Conservation (phyloP, 2,329 filamentous ascomycete genomes). For the Claviceps africana region DNA sequence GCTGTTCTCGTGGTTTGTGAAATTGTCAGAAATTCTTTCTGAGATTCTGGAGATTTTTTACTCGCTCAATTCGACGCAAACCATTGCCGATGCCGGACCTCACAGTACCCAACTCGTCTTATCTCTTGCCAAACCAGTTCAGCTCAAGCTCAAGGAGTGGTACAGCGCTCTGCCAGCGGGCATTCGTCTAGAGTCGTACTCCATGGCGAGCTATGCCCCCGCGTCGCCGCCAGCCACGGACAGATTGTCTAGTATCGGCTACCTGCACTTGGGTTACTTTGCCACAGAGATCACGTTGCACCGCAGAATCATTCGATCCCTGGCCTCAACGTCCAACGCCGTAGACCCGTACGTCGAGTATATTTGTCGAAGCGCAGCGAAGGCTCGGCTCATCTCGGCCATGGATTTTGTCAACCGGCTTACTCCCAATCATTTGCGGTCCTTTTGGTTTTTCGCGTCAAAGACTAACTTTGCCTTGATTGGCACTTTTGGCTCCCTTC, state of each 20-base stretch:
- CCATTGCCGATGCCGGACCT: constrained; percentile 48
- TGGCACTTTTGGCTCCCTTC: constrained; percentile 78
- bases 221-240: constrained; percentile 19
- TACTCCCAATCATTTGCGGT: constrained; percentile 69
- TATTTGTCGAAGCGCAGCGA: constrained; percentile 86
- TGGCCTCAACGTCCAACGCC: constrained; percentile 30
- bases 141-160: constrained; percentile 73
- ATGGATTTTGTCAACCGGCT: constrained; percentile 97
- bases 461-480: constrained; percentile 90
- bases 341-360: constrained; percentile 73
- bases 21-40: constrained; percentile 59
- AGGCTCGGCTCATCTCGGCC: constrained; percentile 83
- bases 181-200: constrained; percentile 51
- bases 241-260: constrained; percentile 50
- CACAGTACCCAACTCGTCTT: constrained; percentile 62
- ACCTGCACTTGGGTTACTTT: constrained; percentile 83
- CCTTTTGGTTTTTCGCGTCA: constrained; percentile 85
- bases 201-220: constrained; percentile 12
- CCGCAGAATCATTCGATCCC: constrained; percentile 74
- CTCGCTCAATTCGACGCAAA: constrained; percentile 60
- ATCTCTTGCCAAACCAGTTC: constrained; percentile 65
- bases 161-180: constrained; percentile 52
- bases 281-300: constrained; percentile 90
- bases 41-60: constrained; percentile 77
- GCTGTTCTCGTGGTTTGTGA: constrained; percentile 62